Evolutionary conservation across 495 filamentous ascomycete species (phyloP).

Genomic region (Gamarada debralockiae): DNA sequence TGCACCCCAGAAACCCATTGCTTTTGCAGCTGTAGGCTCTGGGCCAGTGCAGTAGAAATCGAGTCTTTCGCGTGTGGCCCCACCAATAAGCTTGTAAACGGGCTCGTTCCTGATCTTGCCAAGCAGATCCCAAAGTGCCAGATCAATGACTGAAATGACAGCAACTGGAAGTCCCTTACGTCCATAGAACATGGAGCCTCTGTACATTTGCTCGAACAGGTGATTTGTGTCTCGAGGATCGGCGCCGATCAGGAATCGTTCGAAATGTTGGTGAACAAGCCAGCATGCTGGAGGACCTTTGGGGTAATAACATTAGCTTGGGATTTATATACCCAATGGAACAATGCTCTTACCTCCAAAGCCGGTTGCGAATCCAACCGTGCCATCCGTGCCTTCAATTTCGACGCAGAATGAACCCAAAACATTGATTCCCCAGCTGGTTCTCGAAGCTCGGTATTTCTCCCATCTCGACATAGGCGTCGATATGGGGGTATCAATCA

Average conservation of each 20-base stretch:
- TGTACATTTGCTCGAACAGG: constrained; percentile 94
- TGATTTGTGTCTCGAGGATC: constrained; percentile 86
- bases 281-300: constrained; percentile 81
- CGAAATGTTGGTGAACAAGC: constrained; percentile 87
- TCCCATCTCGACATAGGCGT: constrained; percentile 89
- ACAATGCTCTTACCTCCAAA: constrained; percentile 63
- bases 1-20: constrained; percentile 80
- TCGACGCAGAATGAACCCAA: constrained; percentile 92
- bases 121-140: constrained; percentile 86
- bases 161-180: constrained; percentile 86
- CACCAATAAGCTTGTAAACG: constrained; percentile 91
- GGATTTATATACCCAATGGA: not conserved
- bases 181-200: constrained; percentile 91
- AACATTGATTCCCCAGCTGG: constrained; percentile 94
- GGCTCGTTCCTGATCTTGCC: constrained; percentile 89
- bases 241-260: constrained; percentile 82
- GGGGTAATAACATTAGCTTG: not conserved
- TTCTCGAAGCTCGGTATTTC: constrained; percentile 79
- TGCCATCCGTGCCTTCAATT: constrained; percentile 82
- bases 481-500: constrained; percentile 86
- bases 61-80: constrained; percentile 71
- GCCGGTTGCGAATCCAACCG: constrained; percentile 87
- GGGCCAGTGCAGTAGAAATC: constrained; percentile 95
- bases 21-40: constrained; percentile 71
- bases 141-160: constrained; percentile 88